phyloP scores from a whole-genome alignment of 192 early-diverging fungal genomes.

The Backusella tarrabulga region DNA sequence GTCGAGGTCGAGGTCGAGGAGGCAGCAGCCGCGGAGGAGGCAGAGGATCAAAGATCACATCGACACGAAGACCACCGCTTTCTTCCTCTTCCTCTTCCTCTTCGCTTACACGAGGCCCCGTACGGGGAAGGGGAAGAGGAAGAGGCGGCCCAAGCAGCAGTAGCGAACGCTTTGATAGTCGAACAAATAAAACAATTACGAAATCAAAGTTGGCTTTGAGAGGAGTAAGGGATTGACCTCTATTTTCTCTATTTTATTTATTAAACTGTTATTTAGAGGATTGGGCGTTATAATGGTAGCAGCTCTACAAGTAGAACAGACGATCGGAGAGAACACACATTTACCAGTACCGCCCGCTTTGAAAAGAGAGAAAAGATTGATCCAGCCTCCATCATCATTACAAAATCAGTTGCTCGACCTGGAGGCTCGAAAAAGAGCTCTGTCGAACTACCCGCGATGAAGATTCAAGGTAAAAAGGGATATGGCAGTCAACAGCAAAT shows the following conservation, averaged over 20 bases:
- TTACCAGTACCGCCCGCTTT: not conserved
- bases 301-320: not conserved
- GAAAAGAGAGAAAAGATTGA: not conserved
- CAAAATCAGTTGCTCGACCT: not conserved
- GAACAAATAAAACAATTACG: not conserved
- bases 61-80: too few relatives aligned
- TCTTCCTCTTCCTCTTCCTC: too few relatives aligned
- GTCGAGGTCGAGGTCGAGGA: not conserved
- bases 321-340: not conserved
- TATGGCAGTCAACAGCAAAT: not conserved
- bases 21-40: not conserved
- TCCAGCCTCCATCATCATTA: slow-evolving; percentile 21
- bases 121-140: not conserved
- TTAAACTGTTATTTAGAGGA: not conserved
- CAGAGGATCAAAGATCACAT: not conserved
- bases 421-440: not conserved
- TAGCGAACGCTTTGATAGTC: not conserved
- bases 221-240: not conserved
- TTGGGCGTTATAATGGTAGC: not conserved
- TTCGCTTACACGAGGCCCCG: not conserved
- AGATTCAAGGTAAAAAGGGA: not conserved
- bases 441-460: not conserved
- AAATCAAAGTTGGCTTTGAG: not conserved
- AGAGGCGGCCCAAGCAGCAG: not conserved
- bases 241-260: not conserved